Evolutionary conservation across 169 alveolate species (phyloP), one percentile per base, ranked within the genome.

Genomic region (Plasmodium chabaudi): DNA sequence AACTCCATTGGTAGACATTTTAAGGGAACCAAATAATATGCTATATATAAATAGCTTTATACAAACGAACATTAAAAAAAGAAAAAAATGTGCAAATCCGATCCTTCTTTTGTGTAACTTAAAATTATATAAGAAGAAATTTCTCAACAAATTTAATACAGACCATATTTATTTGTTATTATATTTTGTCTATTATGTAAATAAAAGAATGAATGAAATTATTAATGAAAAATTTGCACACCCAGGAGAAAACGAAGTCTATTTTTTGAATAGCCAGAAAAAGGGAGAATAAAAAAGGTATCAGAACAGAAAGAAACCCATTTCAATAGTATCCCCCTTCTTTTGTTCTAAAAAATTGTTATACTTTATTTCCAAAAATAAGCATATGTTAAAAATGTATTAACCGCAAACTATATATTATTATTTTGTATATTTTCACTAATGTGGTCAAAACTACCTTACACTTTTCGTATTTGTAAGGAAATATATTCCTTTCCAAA

Each of bases 121-220:
- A 59, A 79, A 69, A 67, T 25, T 79, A 70, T 79, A 79, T 51
- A 79, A 79, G 23, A 79, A 64, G 46, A 79, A 79, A 55, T 79
- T 79, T 42, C 89, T 79, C 25, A 65, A 79, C 44, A 79, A 79
- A 79, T 79, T 79, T 79, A 79, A 57, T n/a, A 51, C 70, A 25
- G 72, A 79, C 47, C 77, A 65, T 79, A 79, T 79, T n/a, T 67
- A 79, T 70, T n/a, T 79, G 25, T 59, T 79, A 25, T 27, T 79
- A 55, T 59, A 65, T 65, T 79, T 79, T 79, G 89, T 79, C 25
- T 53, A 59, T 79, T 79, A 65, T 39, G 25, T 79, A 10, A 79
- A 79, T 27, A 34, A n/a, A 55, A 27, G 15, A n/a, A 79, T 79
- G 51, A 55, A 79, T 61, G 64, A 34, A 15, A 15, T 51, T 51